A percentile compares a stretch with the other conserved stretches of the same genome.
Conservation (phyloP, 208 protist genomes). For the Trypanosoma brucei region DNA sequence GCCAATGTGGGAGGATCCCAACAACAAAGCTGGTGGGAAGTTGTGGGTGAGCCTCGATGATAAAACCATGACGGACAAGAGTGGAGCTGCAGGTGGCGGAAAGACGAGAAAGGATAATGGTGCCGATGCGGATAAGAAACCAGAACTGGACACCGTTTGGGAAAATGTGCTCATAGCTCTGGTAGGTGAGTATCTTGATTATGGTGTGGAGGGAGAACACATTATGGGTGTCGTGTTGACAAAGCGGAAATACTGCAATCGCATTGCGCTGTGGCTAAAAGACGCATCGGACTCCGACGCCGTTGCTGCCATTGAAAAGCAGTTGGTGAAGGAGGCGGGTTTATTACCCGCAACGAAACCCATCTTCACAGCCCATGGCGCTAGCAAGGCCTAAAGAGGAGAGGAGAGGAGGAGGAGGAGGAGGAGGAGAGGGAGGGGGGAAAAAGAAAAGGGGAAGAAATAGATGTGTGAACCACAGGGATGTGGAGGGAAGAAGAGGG, state of each 20-base stretch:
- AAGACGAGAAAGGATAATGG: neutral
- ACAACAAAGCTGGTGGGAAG: slow-evolving; percentile 83
- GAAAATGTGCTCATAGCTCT: slow-evolving; percentile 76
- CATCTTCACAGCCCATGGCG: slow-evolving; percentile 60
- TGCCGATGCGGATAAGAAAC: slow-evolving; percentile 25
- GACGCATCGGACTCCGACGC: slow-evolving; percentile 42
- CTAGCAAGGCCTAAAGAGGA: slow-evolving; percentile 29
- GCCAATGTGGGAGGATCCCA: slow-evolving; percentile 89
- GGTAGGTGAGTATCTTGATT: slow-evolving; percentile 75
- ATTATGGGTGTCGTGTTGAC: slow-evolving; percentile 68
- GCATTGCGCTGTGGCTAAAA: slow-evolving; percentile 68
- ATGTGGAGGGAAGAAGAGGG: too few species aligned
- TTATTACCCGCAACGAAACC: slow-evolving; percentile 33
- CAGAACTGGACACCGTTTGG: slow-evolving; percentile 68
- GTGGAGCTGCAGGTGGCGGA: slow-evolving; percentile 1
- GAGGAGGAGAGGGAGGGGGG: neutral
- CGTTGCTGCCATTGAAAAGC: slow-evolving; percentile 42
- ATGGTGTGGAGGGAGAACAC: slow-evolving; percentile 30
- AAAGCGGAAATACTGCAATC: slow-evolving; percentile 78
- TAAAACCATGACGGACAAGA: slow-evolving; percentile 10
- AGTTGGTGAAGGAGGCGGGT: slow-evolving; percentile 38
- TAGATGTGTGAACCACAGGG: too few species aligned
- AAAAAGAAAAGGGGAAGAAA: neutral
- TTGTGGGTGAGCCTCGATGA: slow-evolving; percentile 63
- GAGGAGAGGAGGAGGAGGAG: neutral